Base-by-base conservation (phyloP, 2,329 filamentous ascomycete genomes). In the Ambrosiella beaveri region DNA sequence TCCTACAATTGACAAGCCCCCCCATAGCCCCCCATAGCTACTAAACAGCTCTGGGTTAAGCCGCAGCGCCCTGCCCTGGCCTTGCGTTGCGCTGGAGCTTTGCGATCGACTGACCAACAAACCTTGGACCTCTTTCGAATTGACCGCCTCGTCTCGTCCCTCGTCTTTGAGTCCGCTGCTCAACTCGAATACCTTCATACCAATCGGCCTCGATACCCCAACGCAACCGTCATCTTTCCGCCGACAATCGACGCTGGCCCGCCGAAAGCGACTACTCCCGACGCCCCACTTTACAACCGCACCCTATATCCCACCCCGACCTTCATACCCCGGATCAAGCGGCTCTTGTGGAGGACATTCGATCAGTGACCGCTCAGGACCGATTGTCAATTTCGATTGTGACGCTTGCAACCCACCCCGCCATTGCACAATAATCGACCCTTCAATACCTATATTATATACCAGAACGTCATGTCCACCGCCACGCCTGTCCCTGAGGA, bases 401-500 rank as follows among this genome's bases (percentile, higher is more conserved):
- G 27, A 27, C 27, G 27, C 27, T 27, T 27, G 27, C 27, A 27
- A 27, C 27, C 1, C 27, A 27, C 27, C 27, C 27, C 27, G 27
- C 27, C 2, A 27, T 27, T 27, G 27, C 27, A 27, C 27, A 27
- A 27, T 4, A 27, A 27, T 27, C 5, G 27, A 27, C 27, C 3
- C 3, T 27, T 27, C 27, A 4, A 27, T 27, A 27, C 27, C 27
- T 27, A 27, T 27, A 27, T 27, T 27, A 27, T 27, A 27, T 27
- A 27, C 27, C 27, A 27, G 8, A 15, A 51, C 47, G 41, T 62
- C 62, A 73, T 73, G 71, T 72, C 75, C 61, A 75, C 74, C 60
- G 80, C 84, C 66, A 76, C 80, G 65, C 77, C 78, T 67, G 59
- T 60, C 27, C 77, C 82, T 64, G 86, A 90, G 73, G 86, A 90